These are phyloP conservation scores for Flaveria ramosissima DNA, from an alignment of 129 eudicot genomes.

Conservation along the genomic window DNA sequence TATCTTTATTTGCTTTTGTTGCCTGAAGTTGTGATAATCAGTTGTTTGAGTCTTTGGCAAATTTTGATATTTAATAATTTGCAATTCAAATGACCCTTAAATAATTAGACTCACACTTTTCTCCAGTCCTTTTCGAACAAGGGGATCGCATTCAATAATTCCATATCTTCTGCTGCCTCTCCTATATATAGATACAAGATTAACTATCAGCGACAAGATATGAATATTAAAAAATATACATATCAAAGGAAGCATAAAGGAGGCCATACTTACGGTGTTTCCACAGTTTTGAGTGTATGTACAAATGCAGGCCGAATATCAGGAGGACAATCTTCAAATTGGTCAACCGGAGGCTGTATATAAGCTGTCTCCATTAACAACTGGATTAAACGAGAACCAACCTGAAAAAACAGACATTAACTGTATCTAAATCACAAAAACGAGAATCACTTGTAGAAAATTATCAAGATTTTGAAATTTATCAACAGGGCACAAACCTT, in stretches of 20 bases:
- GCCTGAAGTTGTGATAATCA: neutral
- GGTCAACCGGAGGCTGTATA: constrained; percentile 83
- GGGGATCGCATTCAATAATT: constrained; percentile 86
- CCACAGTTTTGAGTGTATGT: constrained; percentile 75
- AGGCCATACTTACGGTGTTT: constrained; percentile 58
- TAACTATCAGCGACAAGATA: no score
- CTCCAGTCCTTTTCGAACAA: constrained; percentile 84
- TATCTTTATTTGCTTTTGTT: neutral
- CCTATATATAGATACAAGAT: constrained; percentile 36
- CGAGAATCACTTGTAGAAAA: neutral
- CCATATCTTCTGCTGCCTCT: constrained; percentile 74
- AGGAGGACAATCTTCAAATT: constrained; percentile 77
- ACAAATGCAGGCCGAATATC: constrained; percentile 95
- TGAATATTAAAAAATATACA: no score
- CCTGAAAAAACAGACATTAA: constrained; percentile 42
- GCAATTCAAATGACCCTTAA: neutral
- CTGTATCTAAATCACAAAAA: constrained; percentile 3
- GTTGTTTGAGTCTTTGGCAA: neutral
- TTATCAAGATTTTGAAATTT: neutral
- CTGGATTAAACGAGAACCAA: constrained; percentile 85
- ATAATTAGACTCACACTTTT: constrained; percentile 57
- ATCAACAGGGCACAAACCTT: constrained; percentile 53
- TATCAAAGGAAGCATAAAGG: neutral
- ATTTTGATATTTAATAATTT: neutral
- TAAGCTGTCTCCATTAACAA: constrained; percentile 79